Base-by-base conservation (phyloP, 164 flowering plant genomes). In the Kingdonia uniflora region DNA sequence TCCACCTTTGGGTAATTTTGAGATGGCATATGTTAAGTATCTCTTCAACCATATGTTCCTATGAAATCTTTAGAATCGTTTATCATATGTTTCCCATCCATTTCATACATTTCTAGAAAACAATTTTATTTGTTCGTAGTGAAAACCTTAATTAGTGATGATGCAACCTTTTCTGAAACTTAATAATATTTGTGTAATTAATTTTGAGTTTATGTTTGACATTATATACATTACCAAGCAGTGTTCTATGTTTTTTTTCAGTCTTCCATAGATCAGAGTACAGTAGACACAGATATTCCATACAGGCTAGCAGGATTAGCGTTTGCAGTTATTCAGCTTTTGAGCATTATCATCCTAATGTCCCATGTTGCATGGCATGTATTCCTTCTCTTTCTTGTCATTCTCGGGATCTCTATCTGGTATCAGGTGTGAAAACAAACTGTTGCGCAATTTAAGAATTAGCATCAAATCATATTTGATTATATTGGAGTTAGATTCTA, bases 231-330 rank as follows among this genome's bases (percentile, higher is more conserved):
- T 8, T 29, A 29, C 35, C 8, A 3, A 29, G 6, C 8, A 8
- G 35, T n/a, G 37, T 23, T 42, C 29, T 12, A 23, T 23, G 25
- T 42, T 14, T n/a, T 44, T 22, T 52, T 38, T 16, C 79, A 89
- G 97, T 73, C 79, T 51, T 81, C 97, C 0, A 82, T 82, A 7
- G 92, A 89, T 65, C 95, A 89, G 76, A 80, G 89, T 67, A 70
- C 68, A 37, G 78, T 85, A 29, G 95, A 84, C 66, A 81, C 82
- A 14, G 92, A 85, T 69, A 79, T 85, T 52, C 95, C 95, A 1
- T 85, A 81, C 72, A 75, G 97, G 64, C 56, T 88, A 44, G 92
- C 87, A 29, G 97, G 89, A 63, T 55, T 83, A 59, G 89, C 69
- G 44, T 85, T 85, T 62, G 88, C 87, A 1, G 77, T 80, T 2